Base-by-base conservation (phyloP, 257 asterid species). In the Pogostemon cablin region DNA sequence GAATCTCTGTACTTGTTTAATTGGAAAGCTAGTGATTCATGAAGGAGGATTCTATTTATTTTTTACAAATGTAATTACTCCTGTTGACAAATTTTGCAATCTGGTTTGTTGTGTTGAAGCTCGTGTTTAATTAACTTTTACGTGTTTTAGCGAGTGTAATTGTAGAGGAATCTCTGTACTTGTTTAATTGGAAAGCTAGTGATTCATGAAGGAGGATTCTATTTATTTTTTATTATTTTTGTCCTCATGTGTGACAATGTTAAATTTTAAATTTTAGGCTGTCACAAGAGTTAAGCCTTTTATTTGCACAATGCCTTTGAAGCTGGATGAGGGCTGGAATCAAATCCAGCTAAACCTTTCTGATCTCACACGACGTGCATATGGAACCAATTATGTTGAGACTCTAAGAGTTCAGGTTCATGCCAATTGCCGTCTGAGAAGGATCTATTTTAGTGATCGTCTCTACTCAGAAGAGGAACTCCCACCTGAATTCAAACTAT, bases 281-380 rank as follows among this genome's bases (percentile, higher is more conserved):
- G 86, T 86, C 47, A 93, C 99, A 2, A 81, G 99, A 75, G 97
- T 93, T 68, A 91, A 93, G 77, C 99, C 97, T 43, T 91, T 67
- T 71, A 91, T 91, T 20, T 93, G 97, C 89, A 89, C 99, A 53
- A 93, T 91, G 99, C 97, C 99, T 7, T 72, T 93, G 89, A 89
- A 76, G 73, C 75, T 93, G 92, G 97, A 93, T 65, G 99, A 91
- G 53, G 96, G 96, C 34, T 93, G 97, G 97, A 93, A 93, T 69
- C 99, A 91, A 80, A 83, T 91, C 75, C 99, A 89, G 81, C 82
- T 93, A 80, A 91, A 93, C 76, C 95, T 93, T 49, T 68, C 90
- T 49, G 99, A 91, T 78, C 86, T 89, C 70, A 93, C 95, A 55
- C 85, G 97, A 48, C 85, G 97, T 58, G 96, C 99, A 15, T 93